phyloP scores from a whole-genome alignment of 2,329 filamentous ascomycete species.

The Fusarium dlaminii region DNA sequence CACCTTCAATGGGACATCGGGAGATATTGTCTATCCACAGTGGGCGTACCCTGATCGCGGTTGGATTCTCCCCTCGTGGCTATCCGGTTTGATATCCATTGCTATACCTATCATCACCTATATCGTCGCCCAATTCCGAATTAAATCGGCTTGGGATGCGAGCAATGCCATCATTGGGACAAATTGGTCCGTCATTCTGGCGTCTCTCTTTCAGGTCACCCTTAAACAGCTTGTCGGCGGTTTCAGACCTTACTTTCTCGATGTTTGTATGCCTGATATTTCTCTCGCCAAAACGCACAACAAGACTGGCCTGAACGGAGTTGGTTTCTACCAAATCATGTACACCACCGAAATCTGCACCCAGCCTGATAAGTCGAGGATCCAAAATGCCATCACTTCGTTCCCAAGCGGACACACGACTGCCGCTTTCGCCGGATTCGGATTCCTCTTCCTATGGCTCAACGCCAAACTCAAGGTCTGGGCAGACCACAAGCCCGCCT shows the following conservation, averaged over 20 bases:
- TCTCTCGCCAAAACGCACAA: conserved; percentile 53
- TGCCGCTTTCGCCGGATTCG: conserved; percentile 69
- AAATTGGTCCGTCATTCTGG: conserved; percentile 66
- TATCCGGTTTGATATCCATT: conserved; percentile 64
- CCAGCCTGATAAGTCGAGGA: conserved; percentile 57
- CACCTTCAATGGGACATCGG: conserved; percentile 60
- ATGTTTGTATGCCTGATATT: conserved; percentile 69
- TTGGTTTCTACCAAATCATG: conserved; percentile 69
- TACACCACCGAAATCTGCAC: conserved; percentile 72
- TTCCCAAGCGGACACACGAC: conserved; percentile 77
- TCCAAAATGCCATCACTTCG: conserved; percentile 70
- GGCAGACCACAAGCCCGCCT: conserved; percentile 70
- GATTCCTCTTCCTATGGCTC: conserved; percentile 73
- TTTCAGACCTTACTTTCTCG: conserved; percentile 70
- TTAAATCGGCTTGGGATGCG: conserved; percentile 66
- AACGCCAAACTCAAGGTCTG: conserved; percentile 79
- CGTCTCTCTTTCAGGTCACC: conserved; percentile 72
- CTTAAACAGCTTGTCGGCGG: conserved; percentile 74
- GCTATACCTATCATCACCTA: conserved; percentile 67
- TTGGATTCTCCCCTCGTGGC: conserved; percentile 69
- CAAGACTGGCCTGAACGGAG: conserved; percentile 51
- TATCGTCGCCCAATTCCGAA: conserved; percentile 65
- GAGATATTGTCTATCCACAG: conserved; percentile 70
- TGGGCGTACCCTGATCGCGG: conserved; percentile 72
- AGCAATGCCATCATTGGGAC: conserved; percentile 72